A percentile compares a stretch with the other conserved stretches of the same genome.
phyloP scores from a whole-genome alignment of 345 rosid genomes.

The Boechera stricta region DNA sequence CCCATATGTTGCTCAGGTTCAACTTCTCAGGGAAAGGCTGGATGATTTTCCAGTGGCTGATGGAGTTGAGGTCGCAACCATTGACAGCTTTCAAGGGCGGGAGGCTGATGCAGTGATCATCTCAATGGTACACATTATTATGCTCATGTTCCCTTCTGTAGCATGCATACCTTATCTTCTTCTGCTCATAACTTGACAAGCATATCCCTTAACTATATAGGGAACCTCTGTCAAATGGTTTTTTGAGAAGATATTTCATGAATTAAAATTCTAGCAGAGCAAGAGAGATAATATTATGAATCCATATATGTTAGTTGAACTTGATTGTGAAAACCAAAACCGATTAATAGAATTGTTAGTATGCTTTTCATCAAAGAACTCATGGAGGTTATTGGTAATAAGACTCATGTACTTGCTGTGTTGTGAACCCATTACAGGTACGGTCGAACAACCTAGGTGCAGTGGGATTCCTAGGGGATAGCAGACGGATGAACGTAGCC shows the following conservation, averaged over 20 bases:
- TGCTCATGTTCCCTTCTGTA: neutral
- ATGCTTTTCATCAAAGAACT: neutral
- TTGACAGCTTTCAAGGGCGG: constrained; percentile 97
- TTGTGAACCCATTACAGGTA: constrained; percentile 52
- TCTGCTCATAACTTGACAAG: constrained; percentile 11
- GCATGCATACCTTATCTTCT: constrained; percentile 1
- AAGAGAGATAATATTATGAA: neutral
- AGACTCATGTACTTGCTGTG: constrained; percentile 10
- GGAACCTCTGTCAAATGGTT: neutral
- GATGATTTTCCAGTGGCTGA: constrained; percentile 78
- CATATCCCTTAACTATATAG: neutral
- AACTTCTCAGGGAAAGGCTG: constrained; percentile 84
- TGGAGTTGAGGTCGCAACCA: constrained; percentile 92
- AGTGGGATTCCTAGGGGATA: constrained; percentile 94
- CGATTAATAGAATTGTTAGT: neutral
- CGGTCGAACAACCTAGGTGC: constrained; percentile 87
- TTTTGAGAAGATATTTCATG: neutral
- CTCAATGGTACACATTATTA: constrained; percentile 72
- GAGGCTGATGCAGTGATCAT: constrained; percentile 97
- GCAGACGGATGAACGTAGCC: constrained; percentile 91
- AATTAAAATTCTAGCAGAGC: neutral
- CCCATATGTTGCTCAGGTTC: constrained; percentile 98
- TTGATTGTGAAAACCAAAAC: constrained; percentile 9
- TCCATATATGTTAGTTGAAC: neutral
- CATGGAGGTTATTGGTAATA: neutral